Base-by-base conservation (phyloP, 805 yeast species). In the Candida ficus region DNA sequence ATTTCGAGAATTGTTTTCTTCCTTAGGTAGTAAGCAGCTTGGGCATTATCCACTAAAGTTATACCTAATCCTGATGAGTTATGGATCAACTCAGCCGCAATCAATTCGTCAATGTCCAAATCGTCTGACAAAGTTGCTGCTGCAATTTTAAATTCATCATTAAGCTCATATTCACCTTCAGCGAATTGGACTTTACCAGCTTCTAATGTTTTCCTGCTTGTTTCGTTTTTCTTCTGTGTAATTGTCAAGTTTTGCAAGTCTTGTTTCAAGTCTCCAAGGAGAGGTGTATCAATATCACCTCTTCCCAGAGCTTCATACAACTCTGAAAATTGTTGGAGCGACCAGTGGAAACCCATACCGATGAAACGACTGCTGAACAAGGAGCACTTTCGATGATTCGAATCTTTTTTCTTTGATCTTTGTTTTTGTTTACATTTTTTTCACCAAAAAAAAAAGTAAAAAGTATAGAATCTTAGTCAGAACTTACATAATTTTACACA, bases 1-100 rank as follows among this genome's bases (percentile, higher is more conserved):
- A 83, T 78, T 48, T 83, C 86, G 31, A 91, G 60, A n/a, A 90
- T 77, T 47, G 76, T 83, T 51, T 78, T 83, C 38, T 82, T 71
- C 50, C 97, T 73, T 38, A 76, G 64, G 53, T 79, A 85, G 58
- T 75, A 88, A 9, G 78, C 70, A 6, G 83, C 73, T 43, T 78
- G 73, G 1, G 93, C 95, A 17, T 74, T 67, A 48, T 83, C 89
- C 7, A 70, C 46, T 23, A 75, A 57, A 3, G 69, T 63, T 0
- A 70, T 64, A 1, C 83, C 83, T 38, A 52, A 64, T 19, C 58
- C 57, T 16, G 64, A 54, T 4, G 88, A 73, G 44, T 61, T 58
- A 37, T 64, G 73, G 3, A 90, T 67, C 21, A 86, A 56, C 54
- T 88, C 85, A 1, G 95, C 93, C 2, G 86, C 74, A 3, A 75